A percentile compares a stretch with the other conserved stretches of the same genome.
phyloP scores from a whole-genome alignment of 2,329 filamentous ascomycete species.

The Pseudopyricularia cyperi region DNA sequence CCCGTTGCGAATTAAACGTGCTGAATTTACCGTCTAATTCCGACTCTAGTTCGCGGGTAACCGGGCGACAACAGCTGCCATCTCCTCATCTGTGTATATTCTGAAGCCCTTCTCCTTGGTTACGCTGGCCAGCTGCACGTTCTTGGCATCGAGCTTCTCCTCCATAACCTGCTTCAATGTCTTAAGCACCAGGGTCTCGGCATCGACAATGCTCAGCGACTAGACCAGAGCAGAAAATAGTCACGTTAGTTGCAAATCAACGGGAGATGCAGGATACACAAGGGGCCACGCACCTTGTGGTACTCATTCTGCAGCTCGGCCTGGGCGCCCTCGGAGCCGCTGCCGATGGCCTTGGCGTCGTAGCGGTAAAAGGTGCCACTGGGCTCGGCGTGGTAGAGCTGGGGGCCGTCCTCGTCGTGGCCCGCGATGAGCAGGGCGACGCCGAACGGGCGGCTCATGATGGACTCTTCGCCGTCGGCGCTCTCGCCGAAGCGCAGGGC shows the following conservation, averaged over 20 bases:
- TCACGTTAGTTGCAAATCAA: background rate
- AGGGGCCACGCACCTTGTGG: slow-evolving; percentile 53
- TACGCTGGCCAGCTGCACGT: slow-evolving; percentile 94
- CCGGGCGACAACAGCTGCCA: slow-evolving; percentile 82
- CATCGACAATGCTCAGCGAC: slow-evolving; percentile 84
- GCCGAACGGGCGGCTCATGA: slow-evolving; percentile 96
- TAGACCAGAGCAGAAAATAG: slow-evolving; percentile 14
- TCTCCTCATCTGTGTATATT: slow-evolving; percentile 97
- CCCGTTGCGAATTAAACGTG: background rate
- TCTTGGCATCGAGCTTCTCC: slow-evolving; percentile 98
- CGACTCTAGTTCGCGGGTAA: slow-evolving; percentile 49
- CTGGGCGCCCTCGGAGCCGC: slow-evolving; percentile 92
- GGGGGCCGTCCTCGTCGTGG: slow-evolving; percentile 92
- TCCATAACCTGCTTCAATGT: slow-evolving; percentile 99
- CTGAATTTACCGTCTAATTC: slow-evolving; percentile 1
- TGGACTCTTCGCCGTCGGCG: slow-evolving; percentile 93
- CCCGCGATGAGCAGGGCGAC: slow-evolving; percentile 93
- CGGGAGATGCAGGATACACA: background rate
- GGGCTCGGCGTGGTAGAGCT: slow-evolving; percentile 95
- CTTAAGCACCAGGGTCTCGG: slow-evolving; percentile 91
- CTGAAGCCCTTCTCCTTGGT: slow-evolving; percentile 96
- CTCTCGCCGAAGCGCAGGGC: slow-evolving; percentile 94
- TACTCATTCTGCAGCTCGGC: slow-evolving; percentile 98
- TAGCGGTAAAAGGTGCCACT: slow-evolving; percentile 98
- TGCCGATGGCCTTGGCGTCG: slow-evolving; percentile 97